phyloP scores from a whole-genome alignment of 345 rosid species.

The Kernera saxatilis region DNA sequence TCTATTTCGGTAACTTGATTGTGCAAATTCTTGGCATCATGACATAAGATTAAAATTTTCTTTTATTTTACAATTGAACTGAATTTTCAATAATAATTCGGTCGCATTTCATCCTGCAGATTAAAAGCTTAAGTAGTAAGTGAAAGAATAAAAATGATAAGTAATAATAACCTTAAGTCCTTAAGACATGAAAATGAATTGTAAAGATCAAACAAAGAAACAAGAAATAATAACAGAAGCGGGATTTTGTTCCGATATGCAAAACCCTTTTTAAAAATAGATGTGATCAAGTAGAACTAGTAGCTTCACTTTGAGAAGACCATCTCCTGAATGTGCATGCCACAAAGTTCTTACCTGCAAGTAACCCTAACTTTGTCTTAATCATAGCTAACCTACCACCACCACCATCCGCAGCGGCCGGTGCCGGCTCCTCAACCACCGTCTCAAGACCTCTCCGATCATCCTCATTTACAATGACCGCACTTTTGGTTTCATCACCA shows the following conservation, averaged over 20 bases:
- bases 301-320: slow-evolving; percentile 40
- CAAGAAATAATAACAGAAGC: slow-evolving; percentile 1
- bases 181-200: too few species aligned
- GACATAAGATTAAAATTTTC: too few species aligned
- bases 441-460: slow-evolving; percentile 43
- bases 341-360: slow-evolving; percentile 48
- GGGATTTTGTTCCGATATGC: background rate
- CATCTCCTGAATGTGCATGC: slow-evolving; percentile 46
- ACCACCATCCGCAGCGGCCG: slow-evolving; percentile 25
- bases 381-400: slow-evolving; percentile 44
- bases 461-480: slow-evolving; percentile 26
- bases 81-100: too few species aligned
- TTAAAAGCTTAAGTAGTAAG: too few species aligned
- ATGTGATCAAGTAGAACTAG: slow-evolving; percentile 12
- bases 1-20: too few species aligned
- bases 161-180: too few species aligned
- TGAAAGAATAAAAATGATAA: too few species aligned
- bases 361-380: slow-evolving; percentile 44
- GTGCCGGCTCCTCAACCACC: slow-evolving; percentile 31
- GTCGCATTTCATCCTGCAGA: too few species aligned
- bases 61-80: too few species aligned
- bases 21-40: too few species aligned
- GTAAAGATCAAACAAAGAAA: too few species aligned
- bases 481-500: slow-evolving; percentile 36
- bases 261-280: background rate